Evolutionary conservation across 2,329 filamentous ascomycete species (phyloP).

Genomic region (Cladosporium velox): DNA sequence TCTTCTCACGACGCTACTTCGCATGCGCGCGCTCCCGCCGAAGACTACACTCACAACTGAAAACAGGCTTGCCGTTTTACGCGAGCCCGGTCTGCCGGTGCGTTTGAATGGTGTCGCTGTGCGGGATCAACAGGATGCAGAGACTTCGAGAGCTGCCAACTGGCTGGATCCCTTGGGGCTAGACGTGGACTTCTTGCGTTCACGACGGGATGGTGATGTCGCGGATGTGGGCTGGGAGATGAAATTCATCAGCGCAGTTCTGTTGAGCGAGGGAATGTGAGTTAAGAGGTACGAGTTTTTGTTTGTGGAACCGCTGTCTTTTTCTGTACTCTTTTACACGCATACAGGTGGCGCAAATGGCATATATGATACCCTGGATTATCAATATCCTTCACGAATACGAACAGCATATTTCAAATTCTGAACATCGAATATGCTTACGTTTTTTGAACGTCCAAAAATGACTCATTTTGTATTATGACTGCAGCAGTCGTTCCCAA

Average conservation of each 20-base stretch:
- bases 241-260: slow-evolving; percentile 27
- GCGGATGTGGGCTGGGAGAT: slow-evolving; percentile 26
- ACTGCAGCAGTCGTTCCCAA: slow-evolving; percentile 17
- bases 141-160: slow-evolving; percentile 22
- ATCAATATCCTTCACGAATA: background rate
- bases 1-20: slow-evolving; percentile 59
- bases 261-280: slow-evolving; percentile 26
- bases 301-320: background rate
- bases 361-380: background rate
- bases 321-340: background rate
- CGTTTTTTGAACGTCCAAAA: background rate
- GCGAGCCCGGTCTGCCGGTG: slow-evolving; percentile 16
- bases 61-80: slow-evolving; percentile 37
- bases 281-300: background rate
- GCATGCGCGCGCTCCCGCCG: slow-evolving; percentile 55
- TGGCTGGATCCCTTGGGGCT: slow-evolving; percentile 29
- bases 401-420: background rate
- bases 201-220: slow-evolving; percentile 23
- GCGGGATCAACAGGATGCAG: slow-evolving; percentile 23
- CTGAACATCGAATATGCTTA: background rate
- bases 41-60: slow-evolving; percentile 40
- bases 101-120: slow-evolving; percentile 13
- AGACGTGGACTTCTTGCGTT: slow-evolving; percentile 21
- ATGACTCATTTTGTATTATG: background rate
- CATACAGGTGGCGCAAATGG: background rate